Evolutionary conservation across 2,329 filamentous ascomycete genomes (phyloP).

Genomic region (Apiospora hydei): DNA sequence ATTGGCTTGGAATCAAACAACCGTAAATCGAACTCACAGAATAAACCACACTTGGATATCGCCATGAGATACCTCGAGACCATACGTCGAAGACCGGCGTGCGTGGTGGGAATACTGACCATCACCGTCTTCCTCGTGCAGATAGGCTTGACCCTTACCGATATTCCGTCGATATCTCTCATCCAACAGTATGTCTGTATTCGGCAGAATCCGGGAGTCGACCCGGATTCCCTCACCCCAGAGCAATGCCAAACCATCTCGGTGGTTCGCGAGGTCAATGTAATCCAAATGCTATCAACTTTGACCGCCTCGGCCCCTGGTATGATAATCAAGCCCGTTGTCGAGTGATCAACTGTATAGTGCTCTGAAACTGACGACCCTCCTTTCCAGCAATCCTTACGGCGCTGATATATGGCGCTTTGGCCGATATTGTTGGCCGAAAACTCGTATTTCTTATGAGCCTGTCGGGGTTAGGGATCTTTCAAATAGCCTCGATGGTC

Average conservation of each 20-base stretch:
- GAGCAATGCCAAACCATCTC: conserved; percentile 6
- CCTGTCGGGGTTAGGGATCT: conserved; percentile 10
- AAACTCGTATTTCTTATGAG: conserved; percentile 21
- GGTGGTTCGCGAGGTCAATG: conserved; percentile 20
- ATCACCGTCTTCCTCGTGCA: conserved; percentile 23
- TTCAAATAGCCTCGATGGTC: not conserved
- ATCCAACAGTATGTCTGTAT: conserved; percentile 1
- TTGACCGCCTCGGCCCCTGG: conserved; percentile 13
- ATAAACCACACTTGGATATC: not conserved
- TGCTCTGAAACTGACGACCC: not conserved
- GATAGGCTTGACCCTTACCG: conserved; percentile 24
- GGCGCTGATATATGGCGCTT: conserved; percentile 7
- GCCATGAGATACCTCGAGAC: not conserved
- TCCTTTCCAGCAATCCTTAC: conserved; percentile 21
- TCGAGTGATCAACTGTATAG: not conserved
- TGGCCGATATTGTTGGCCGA: conserved; percentile 21
- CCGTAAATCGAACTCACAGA: not conserved
- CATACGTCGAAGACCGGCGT: not conserved
- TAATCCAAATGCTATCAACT: conserved; percentile 11
- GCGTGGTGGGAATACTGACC: not conserved
- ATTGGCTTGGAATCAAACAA: not conserved
- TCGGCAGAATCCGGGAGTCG: not conserved
- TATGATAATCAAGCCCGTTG: not conserved
- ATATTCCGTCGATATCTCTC: conserved; percentile 20
- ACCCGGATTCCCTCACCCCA: conserved; percentile 1